Percentiles rank a stretch among this genome's conserved stretches.
phyloP scores from a whole-genome alignment of 495 filamentous ascomycete species.

The Penicillium coprophilum region DNA sequence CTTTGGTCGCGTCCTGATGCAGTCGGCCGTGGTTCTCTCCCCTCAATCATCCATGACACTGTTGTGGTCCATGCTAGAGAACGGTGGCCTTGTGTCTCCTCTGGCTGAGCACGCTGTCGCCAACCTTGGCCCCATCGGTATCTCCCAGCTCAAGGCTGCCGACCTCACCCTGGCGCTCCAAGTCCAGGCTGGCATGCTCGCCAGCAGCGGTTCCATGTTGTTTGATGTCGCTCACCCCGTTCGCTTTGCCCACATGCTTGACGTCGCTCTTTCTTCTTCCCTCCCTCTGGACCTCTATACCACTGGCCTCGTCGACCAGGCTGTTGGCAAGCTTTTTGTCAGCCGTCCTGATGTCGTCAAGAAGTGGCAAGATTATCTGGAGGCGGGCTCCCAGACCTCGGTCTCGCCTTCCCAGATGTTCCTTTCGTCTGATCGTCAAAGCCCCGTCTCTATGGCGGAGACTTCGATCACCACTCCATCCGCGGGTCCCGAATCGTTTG shows the following conservation, averaged over 20 bases:
- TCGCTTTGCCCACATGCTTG: conserved; percentile 62
- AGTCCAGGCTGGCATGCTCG: conserved; percentile 62
- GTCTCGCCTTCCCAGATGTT: conserved; percentile 2
- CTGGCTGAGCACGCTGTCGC: conserved; percentile 63
- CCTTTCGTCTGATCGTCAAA: conserved; percentile 37
- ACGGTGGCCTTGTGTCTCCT: conserved; percentile 61
- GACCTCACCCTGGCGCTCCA: conserved; percentile 63
- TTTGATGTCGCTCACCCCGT: conserved; percentile 56
- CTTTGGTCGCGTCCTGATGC: conserved; percentile 57
- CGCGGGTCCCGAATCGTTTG: conserved; percentile 72
- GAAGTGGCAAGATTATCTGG: conserved; percentile 57
- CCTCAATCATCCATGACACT: conserved; percentile 57
- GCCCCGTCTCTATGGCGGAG: conserved; percentile 40
- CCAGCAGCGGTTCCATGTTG: conserved; percentile 40
- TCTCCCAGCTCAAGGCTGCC: conserved; percentile 53
- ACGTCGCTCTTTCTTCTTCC: conserved; percentile 49
- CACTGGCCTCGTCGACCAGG: conserved; percentile 55
- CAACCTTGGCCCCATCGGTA: conserved; percentile 57
- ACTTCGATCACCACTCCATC: conserved; percentile 40
- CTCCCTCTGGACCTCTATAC: conserved; percentile 53
- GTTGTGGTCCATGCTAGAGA: conserved; percentile 73
- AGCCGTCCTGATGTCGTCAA: conserved; percentile 57
- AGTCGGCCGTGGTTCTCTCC: conserved; percentile 48
- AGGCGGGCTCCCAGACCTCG: conserved; percentile 36
- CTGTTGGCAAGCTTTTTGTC: conserved; percentile 50